Base-by-base conservation (phyloP, 148 eudicot species). In the Vaccinium myrtillus region DNA sequence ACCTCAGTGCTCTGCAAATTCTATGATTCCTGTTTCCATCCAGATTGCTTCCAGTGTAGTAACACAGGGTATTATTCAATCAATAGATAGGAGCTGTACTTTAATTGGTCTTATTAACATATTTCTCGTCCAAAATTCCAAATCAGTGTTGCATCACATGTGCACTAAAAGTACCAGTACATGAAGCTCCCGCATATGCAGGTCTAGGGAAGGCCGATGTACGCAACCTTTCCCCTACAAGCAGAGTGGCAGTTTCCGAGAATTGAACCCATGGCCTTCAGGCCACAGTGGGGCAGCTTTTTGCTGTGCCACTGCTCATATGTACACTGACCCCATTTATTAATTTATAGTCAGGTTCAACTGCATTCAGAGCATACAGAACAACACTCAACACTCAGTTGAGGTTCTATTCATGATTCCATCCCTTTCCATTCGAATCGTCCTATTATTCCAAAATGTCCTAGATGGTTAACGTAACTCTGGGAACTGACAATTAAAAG, bases 1-100 rank as follows among this genome's bases (percentile, higher is more conserved):
- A 87, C 86, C 92, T 81, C 85, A 82, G 82, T 96, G 99, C 86
- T 58, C 85, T 25, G 67, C 88, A 8, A 92, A 82, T 81, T 89
- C 90, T 74, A 69, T 90, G 32, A 84, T 90, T 84, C 87, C 95
- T 61, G 48, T 94, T 84, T 78, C 94, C 27, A 18, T 93, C 80
- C 83, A 36, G 55, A 55, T 91, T 84, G 83, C 69, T 59, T 87
- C 91, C n/a, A 15, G 76, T 39, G 74, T 85, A 81, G 2, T 85
- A 39, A 71, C 83, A 53, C 88, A 86, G 90, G 95, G 96, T 95
- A 79, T 48, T 56, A 2, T 32, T 82, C 86, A 53, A 48, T 30
- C 51, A 27, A 27, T 27, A 27, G 19, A 65, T 77, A 78, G 1
- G 23, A 77, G 12, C 82, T 63, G 61, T 32, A 50, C 21, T 49